Evolutionary conservation across 2,329 filamentous ascomycete species (phyloP), one percentile per base, ranked within the genome.

Genomic region (Furcasterigmium sp.): DNA sequence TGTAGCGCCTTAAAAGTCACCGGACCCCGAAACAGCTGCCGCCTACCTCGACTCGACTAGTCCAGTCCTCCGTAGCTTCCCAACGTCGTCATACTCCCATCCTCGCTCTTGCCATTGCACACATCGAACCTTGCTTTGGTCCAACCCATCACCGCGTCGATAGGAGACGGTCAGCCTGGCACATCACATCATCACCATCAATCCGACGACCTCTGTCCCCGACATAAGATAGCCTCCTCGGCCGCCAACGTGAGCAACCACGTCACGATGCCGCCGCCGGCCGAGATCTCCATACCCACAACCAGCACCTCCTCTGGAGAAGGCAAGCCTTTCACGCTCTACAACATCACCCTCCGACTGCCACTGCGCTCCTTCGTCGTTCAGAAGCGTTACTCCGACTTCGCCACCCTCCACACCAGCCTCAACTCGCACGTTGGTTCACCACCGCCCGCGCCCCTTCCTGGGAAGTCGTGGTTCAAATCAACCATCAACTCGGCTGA

Each of bases 331-430:
- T 89, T 81, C 62, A 91, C 86, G 0, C 75, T 84, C 51, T 91
- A 91, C 70, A 87, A 87, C 61, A 84, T 91, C 62, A 82, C 80
- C 18, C 73, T 93, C 46, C 82, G 85, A 40, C 80, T 90, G 2
- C 87, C 87, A 0, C 75, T 91, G 13, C 81, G 85, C 38, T 85
- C 85, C 5, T 86, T 84, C 54, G 83, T 85, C 51, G 73, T 90
- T 5, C 80, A 83, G 56, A 91, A 91, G 64, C 85, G 87, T 55
- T 94, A 91, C 70, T 88, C 83, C 42, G 87, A 93, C 59, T 93
- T 93, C 58, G 69, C 71, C 43, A 61, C 72, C 37, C 79, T 94
- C 14, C 80, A 93, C 65, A 62, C 69, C 23, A 65, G 75, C 4
- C 74, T 94, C 8, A 70, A 72, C 17, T 67, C 74, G 32, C 69